These are phyloP conservation scores for Pleurotus salmoneostramineus DNA, from an alignment of 768 basidiomycete species.

Conservation along the genomic window DNA sequence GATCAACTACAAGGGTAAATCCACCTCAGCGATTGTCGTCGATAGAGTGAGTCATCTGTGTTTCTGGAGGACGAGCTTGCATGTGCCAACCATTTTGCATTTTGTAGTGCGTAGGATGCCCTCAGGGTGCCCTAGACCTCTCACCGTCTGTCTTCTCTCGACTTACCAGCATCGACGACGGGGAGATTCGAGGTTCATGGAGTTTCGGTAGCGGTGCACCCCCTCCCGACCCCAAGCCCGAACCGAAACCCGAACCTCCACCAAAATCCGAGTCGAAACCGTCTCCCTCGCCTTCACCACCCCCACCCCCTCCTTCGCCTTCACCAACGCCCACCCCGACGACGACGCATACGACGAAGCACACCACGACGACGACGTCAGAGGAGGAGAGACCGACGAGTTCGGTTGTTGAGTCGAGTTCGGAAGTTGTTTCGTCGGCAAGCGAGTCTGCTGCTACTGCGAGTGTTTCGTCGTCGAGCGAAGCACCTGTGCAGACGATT, in stretches of 20 bases:
- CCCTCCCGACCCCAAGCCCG: constrained; percentile 9
- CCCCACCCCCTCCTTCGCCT: not conserved
- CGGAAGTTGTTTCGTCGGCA: not conserved
- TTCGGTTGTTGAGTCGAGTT: too few relatives aligned
- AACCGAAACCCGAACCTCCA: constrained; percentile 8
- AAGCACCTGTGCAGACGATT: not conserved
- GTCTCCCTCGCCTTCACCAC: constrained; percentile 12
- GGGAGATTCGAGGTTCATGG: constrained; percentile 39
- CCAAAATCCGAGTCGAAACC: constrained; percentile 16
- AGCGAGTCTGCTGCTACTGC: constrained; percentile 8
- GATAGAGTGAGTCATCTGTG: constrained; percentile 29
- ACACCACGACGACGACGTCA: too few relatives aligned
- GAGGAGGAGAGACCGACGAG: too few relatives aligned
- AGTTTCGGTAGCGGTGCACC: constrained; percentile 22
- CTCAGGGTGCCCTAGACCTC: constrained; percentile 39
- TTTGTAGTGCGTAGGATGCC: constrained; percentile 36
- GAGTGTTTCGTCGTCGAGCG: not conserved
- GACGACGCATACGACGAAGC: not conserved
- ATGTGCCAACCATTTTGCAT: constrained; percentile 1
- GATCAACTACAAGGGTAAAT: constrained; percentile 32
- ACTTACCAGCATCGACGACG: constrained; percentile 29
- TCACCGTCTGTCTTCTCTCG: constrained; percentile 39
- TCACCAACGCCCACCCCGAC: constrained; percentile 14
- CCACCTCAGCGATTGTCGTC: constrained; percentile 35
- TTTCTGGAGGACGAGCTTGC: not conserved